Conservation (phyloP, 1,284 basidiomycete genomes). For the Xerocomus minutiporus region DNA sequence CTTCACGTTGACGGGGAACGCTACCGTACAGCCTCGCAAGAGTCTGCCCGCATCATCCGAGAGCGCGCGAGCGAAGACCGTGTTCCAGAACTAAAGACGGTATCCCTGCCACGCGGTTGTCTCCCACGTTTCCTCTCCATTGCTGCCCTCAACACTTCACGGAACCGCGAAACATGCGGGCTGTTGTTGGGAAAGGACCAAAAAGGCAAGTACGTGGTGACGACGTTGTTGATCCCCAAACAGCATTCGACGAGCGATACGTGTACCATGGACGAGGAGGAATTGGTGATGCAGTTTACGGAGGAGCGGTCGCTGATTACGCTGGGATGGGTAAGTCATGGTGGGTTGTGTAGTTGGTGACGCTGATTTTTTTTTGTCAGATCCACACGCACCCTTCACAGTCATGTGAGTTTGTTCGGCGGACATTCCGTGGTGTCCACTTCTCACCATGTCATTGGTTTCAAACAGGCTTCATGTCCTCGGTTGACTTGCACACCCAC, state of each 20-base stretch:
- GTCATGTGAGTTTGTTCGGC: conserved; percentile 53
- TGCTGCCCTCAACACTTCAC: conserved; percentile 54
- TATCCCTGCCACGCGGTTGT: conserved; percentile 64
- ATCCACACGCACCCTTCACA: conserved; percentile 92
- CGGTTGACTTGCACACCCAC: conserved; percentile 85
- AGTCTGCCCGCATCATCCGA: conserved; percentile 29
- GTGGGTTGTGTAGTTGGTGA: neutral
- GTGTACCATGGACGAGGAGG: conserved; percentile 85
- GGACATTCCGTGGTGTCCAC: neutral
- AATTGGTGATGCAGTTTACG: conserved; percentile 79
- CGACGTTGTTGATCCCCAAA: conserved; percentile 75
- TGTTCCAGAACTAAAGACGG: conserved; percentile 48
- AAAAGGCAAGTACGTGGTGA: conserved; percentile 63
- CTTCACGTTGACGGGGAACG: conserved; percentile 19
- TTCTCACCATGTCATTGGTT: conserved; percentile 5
- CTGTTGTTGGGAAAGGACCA: conserved; percentile 54
- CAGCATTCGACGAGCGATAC: conserved; percentile 84
- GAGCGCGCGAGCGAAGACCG: conserved; percentile 24
- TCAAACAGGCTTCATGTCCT: conserved; percentile 74
- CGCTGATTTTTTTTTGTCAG: conserved; percentile 37
- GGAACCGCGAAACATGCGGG: conserved; percentile 63
- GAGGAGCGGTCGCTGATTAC: conserved; percentile 74
- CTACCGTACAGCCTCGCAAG: conserved; percentile 29
- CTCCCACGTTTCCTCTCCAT: conserved; percentile 71
- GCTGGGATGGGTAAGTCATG: conserved; percentile 75